Base-by-base conservation (phyloP, 768 basidiomycete species). In the Boletus pseudo-olivaceus region DNA sequence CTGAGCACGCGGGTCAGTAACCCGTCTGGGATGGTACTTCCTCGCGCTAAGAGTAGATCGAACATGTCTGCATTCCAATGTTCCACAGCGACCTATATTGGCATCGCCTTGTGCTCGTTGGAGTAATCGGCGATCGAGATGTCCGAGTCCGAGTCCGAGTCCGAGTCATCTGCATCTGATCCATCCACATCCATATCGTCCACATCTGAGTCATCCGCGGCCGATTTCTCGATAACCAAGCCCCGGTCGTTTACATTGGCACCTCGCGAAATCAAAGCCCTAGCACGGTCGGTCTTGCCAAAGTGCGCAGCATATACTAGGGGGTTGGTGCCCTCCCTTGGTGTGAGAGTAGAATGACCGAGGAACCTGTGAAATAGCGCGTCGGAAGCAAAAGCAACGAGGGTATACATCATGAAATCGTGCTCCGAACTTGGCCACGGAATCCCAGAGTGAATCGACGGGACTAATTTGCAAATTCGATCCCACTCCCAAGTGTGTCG, bases 221-320 rank as follows among this genome's bases (percentile, higher is more conserved):
- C 14, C 34, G 12, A 15, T 2, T 29, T n/a, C 11, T 54, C 51
- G 11, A 54, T 11, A 17, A 19, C 17, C 1, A 52, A 17, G 8
- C 57, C 53, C 1, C 1, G 38, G 5, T 20, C 15, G 7, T 60
- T 45, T 3, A 60, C 19, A 20, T 39, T 1, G 8, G 29, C 39
- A 20, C 47, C 46, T 3, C 19, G 46, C 2, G 9, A 49, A 14
- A 61, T 34, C 39, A 61, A 2, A 4, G 23, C 10, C n/a, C 20
- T n/a, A n/a, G n/a, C n/a, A n/a, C n/a, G n/a, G n/a, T n/a, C n/a
- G n/a, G n/a, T n/a, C n/a, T 52, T 55, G 7, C 39, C 47, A 8
- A 60, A 47, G 6, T 29, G 35, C 1, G 40, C 40, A 6, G 57
- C 57, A 19, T 61, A 60, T 26, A 61, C 35, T 1, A 61, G 58